A percentile compares a stretch with the other conserved stretches of the same genome.
Conservation (phyloP, 208 protist species). For the Crithidia brevicula region DNA sequence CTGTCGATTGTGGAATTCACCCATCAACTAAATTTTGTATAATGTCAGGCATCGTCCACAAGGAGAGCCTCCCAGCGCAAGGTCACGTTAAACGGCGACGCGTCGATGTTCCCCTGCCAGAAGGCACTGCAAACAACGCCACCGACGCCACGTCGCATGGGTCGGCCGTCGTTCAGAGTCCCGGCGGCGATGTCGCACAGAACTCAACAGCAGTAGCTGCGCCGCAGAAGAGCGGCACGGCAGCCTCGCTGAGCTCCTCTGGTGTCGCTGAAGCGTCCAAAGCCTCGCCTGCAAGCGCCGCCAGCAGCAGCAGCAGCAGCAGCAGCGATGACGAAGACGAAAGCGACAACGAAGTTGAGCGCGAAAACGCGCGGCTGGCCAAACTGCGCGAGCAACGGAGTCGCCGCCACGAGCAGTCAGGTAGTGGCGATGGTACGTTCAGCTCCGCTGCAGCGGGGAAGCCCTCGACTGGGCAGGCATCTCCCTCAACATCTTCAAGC, state of each 20-base stretch:
- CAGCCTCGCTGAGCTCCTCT: too few relatives aligned
- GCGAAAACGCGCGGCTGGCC: conserved; percentile 54
- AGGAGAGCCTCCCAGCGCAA: conserved; percentile 66
- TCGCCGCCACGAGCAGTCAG: conserved; percentile 18
- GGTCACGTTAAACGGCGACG: conserved; percentile 67
- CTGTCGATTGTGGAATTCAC: too few relatives aligned
- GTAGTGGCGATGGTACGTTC: not conserved
- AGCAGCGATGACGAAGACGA: conserved; percentile 37
- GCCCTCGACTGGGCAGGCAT: not conserved
- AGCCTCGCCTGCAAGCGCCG: not conserved
- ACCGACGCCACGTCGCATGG: too few relatives aligned
- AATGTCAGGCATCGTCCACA: conserved; percentile 55
- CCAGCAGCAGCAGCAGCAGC: conserved; percentile 27
- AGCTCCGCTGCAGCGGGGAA: not conserved
- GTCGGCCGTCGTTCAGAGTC: too few relatives aligned
- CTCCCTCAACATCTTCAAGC: not conserved
- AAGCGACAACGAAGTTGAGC: conserved; percentile 52
- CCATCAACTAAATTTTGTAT: too few relatives aligned
- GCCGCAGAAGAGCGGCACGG: too few relatives aligned
- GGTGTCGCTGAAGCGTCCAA: not conserved
- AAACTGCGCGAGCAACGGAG: conserved; percentile 42
- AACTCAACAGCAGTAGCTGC: too few relatives aligned
- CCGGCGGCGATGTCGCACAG: too few relatives aligned
- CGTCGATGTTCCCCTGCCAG: conserved; percentile 15
- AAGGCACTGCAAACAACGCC: not conserved